A percentile compares a stretch with the other conserved stretches of the same genome.
phyloP scores from a whole-genome alignment of 495 filamentous ascomycete genomes.

The Chaetomium cochliodes region DNA sequence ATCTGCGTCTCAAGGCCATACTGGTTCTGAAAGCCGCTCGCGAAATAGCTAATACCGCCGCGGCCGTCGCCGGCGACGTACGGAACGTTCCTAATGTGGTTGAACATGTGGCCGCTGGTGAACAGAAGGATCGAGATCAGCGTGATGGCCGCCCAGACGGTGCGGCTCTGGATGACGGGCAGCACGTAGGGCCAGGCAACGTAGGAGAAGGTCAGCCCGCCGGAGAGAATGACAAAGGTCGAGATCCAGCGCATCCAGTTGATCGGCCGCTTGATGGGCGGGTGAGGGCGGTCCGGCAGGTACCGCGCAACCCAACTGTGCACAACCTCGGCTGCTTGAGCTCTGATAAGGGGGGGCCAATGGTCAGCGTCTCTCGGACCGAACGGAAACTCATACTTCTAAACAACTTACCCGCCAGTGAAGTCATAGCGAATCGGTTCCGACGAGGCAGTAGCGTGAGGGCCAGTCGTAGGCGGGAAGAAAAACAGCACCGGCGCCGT shows the following conservation, averaged over 20 bases:
- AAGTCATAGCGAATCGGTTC: conserved; percentile 86
- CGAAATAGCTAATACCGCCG: conserved; percentile 89
- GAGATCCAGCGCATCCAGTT: conserved; percentile 79
- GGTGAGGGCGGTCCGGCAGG: conserved; percentile 71
- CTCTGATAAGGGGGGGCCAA: conserved; percentile 43
- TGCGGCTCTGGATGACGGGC: conserved; percentile 86
- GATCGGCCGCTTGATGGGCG: conserved; percentile 73
- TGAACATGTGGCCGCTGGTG: conserved; percentile 98
- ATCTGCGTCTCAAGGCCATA: conserved; percentile 97
- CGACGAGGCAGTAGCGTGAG: conserved; percentile 66
- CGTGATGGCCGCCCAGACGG: conserved; percentile 88
- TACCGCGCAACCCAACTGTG: conserved; percentile 77
- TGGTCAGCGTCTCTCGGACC: neutral
- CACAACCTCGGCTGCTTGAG: conserved; percentile 71
- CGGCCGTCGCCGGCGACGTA: conserved; percentile 85
- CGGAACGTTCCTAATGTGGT: conserved; percentile 95
- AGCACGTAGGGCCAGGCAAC: conserved; percentile 79
- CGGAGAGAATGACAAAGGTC: conserved; percentile 63
- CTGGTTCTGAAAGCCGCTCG: conserved; percentile 90
- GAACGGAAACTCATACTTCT: no score
- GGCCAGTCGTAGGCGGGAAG: conserved; percentile 86
- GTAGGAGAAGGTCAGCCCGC: conserved; percentile 62
- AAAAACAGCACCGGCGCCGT: conserved; percentile 87
- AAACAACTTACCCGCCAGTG: conserved; percentile 61
- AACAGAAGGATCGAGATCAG: conserved; percentile 90